A percentile compares a stretch with the other conserved stretches of the same genome.
Evolutionary conservation across 257 asterid species (phyloP).

Genomic region (Solanum sparsipilum): DNA sequence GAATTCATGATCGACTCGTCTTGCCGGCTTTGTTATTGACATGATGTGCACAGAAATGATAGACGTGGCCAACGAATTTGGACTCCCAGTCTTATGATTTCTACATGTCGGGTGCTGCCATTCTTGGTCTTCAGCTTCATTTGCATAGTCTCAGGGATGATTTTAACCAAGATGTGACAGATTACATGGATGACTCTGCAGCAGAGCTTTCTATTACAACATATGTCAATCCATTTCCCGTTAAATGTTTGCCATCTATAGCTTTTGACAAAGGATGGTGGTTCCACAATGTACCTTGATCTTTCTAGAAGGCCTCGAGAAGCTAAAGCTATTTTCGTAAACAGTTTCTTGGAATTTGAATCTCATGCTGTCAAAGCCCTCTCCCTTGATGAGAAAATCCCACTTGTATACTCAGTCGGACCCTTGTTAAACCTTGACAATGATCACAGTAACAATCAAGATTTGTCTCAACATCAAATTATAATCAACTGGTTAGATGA

Average conservation of each 20-base stretch:
- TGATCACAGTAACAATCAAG: too few relatives aligned
- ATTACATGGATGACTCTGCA: background rate
- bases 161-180: background rate
- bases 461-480: too few relatives aligned
- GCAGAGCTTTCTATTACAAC: background rate
- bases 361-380: conserved; percentile 9
- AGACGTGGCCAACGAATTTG: conserved; percentile 7
- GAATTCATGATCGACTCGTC: background rate
- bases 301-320: background rate
- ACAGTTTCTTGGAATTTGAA: conserved; percentile 44
- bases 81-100: conserved; percentile 6
- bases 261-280: background rate
- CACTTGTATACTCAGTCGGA: conserved; percentile 29
- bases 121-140: conserved; percentile 12
- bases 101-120: conserved; percentile 8
- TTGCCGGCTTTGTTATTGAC: conserved; percentile 2
- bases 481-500: conserved; percentile 2
- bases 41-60: conserved; percentile 5
- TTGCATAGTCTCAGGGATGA: conserved; percentile 6
- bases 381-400: background rate
- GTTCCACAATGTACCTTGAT: background rate
- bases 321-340: conserved; percentile 2
- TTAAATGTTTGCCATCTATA: conserved; percentile 7
- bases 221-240: conserved; percentile 11
- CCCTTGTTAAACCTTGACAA: conserved; percentile 17